Conservation (phyloP, 331 rosid genomes). For the Quercus phellos region DNA sequence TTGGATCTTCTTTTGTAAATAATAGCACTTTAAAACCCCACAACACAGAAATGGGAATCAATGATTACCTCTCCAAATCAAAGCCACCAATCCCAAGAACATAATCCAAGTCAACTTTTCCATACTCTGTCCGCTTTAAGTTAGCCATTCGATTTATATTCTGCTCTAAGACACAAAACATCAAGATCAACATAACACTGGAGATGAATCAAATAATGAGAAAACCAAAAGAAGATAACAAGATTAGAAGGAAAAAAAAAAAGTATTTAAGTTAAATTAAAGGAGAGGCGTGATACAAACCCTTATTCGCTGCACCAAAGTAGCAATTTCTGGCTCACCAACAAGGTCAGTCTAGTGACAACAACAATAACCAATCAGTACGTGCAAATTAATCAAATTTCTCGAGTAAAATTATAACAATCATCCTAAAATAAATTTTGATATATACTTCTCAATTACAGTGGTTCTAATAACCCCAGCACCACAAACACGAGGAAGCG, state of each 20-base stretch:
- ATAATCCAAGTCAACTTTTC: constrained; percentile 90
- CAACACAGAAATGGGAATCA: constrained; percentile 21
- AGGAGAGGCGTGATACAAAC: constrained; percentile 37
- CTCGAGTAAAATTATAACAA: background rate
- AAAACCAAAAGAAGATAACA: background rate
- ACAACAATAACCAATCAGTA: constrained; percentile 22
- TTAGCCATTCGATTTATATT: constrained; percentile 78
- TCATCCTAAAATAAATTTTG: background rate
- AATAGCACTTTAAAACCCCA: background rate
- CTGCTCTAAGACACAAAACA: constrained; percentile 27
- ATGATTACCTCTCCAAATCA: constrained; percentile 88
- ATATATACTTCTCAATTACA: too few relatives aligned
- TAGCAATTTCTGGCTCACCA: constrained; percentile 64
- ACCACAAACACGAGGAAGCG: background rate
- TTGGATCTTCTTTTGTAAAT: background rate
- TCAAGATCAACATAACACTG: constrained; percentile 12
- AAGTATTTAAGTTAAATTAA: background rate
- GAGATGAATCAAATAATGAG: constrained; percentile 12
- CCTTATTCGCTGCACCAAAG: constrained; percentile 76
- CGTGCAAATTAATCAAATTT: constrained; percentile 13
- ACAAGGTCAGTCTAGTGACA: constrained; percentile 81
- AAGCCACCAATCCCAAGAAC: constrained; percentile 97
- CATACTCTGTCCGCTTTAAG: constrained; percentile 80
- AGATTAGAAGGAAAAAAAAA: background rate
- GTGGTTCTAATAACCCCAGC: background rate